A percentile compares a stretch with the other conserved stretches of the same genome.
Evolutionary conservation across 169 alveolate species (phyloP).

Genomic region (Babesia sp.): DNA sequence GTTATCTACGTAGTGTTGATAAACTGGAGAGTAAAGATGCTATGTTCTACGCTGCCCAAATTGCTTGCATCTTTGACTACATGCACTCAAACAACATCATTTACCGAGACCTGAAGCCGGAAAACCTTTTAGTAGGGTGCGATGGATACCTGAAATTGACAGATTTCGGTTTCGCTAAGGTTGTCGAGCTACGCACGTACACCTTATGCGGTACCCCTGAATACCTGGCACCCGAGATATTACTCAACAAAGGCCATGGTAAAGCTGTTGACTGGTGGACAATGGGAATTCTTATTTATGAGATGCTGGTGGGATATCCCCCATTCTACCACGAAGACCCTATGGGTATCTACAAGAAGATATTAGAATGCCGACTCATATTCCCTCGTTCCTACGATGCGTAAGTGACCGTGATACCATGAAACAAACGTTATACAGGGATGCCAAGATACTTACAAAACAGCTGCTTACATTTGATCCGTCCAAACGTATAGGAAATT

Average conservation of each 20-base stretch:
- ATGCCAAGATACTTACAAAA: constrained; percentile 88
- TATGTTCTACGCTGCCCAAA: constrained; percentile 93
- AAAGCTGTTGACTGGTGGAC: constrained; percentile 99
- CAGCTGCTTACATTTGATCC: constrained; percentile 91
- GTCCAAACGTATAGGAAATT: constrained; percentile 93
- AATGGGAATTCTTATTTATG: constrained; percentile 95
- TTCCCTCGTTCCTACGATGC: constrained; percentile 91
- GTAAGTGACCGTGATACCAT: constrained; percentile 37
- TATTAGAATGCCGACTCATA: constrained; percentile 91
- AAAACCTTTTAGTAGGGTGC: constrained; percentile 92
- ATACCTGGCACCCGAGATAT: constrained; percentile 99
- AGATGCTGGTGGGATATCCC: constrained; percentile 97
- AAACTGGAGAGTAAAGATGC: constrained; percentile 91
- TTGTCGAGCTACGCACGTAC: constrained; percentile 93
- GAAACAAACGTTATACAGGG: constrained; percentile 14
- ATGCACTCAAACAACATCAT: constrained; percentile 91
- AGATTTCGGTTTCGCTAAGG: constrained; percentile 99
- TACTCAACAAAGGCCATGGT: constrained; percentile 93
- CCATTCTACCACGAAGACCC: constrained; percentile 98
- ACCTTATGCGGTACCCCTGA: constrained; percentile 99
- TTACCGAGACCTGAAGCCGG: constrained; percentile 95
- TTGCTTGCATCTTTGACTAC: constrained; percentile 93
- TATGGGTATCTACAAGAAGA: constrained; percentile 94
- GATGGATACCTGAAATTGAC: constrained; percentile 97
- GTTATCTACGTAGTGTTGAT: constrained; percentile 88